Base-by-base conservation (phyloP, 176 grass and related monocot genomes). In the Urochloa ruziziensis region DNA sequence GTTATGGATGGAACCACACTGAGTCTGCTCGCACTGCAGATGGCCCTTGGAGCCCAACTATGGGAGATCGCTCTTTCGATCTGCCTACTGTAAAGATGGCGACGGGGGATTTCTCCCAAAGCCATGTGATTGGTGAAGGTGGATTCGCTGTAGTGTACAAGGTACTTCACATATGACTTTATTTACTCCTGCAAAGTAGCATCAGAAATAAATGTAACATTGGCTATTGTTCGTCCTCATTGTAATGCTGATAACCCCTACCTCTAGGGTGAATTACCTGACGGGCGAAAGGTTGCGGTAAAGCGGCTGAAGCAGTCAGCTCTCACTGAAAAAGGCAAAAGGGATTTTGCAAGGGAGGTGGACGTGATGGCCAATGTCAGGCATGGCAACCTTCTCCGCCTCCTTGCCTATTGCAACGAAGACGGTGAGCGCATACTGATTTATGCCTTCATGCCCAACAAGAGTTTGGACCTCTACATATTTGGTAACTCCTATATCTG, bases 371-470 rank as follows among this genome's bases (percentile, higher is more conserved):
- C 71, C 34, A 32, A 19, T 23, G 23, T 83, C 32, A 43, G 6
- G 3, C 81, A 83, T 28, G 19, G 1, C 17, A 75, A 32, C 63
- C 32, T 83, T 30, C 7, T 83, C 18, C 43, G n/a, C 0, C 81
- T 83, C 15, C 40, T 83, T 6, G 44, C 81, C 27, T 83, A 83
- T 1, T 83, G 70, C 44, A 64, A 40, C 32, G 32, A 83, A 28
- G 58, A 59, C 5, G 27, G 52, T 1, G 81, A 84, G 82, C 32
- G 70, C 2, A 74, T 75, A 23, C 60, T 76, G 1, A 2, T 84
- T 21, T 84, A 84, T 3, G 70, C 33, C 4, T 84, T 65, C 60
- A 84, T 84, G 82, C 30, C 19, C 0, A 74, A 75, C 21, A 63
- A 10, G 33, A 84, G 82, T 1, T 52, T 84, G 70, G 47, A 74